Base-by-base conservation (phyloP, 352 stramenopile genomes). In the Phytophthora macrochlamydospora region DNA sequence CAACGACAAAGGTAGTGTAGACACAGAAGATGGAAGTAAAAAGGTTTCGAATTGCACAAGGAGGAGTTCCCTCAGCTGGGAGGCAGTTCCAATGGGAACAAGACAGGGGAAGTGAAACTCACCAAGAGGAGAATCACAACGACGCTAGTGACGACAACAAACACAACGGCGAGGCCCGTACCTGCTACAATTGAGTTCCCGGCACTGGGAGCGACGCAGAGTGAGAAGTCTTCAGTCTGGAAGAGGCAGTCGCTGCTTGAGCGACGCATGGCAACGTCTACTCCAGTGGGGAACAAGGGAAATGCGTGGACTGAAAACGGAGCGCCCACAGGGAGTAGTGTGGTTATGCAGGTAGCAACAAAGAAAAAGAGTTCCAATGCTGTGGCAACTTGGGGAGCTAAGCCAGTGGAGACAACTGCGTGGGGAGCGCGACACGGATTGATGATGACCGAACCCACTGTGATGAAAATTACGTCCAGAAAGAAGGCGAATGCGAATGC, bases 191-290 rank as follows among this genome's bases (percentile, higher is more conserved):
- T 77, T 7, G 51, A 67, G 1, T 85, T 82, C 42, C 73, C 71
- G n/a, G 46, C 65, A 7, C 57, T 79, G 7, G 35, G 60, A 30
- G 32, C 50, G 2, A 54, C 59, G 0, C 56, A 71, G 29, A 67
- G 40, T 24, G 60, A 46, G n/a, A 35, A 32, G 8, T 53, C 56
- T 4, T 65, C 71, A 6, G 63, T 55, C 9, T 90, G 76, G 77
- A 45, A 67, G 31, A 88, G 83, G 38, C 67, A 56, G 1, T 76
- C 72, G n/a, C 63, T 87, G 13, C 40, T 90, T 4, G 81, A 90
- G 65, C 69, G 69, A 42, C 67, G 81, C 13, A 81, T 87, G 71
- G 64, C 49, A 11, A 43, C 51, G 30, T 14, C 40, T 9, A 3
- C 33, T 11, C 7, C 49, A 30, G 28, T 8, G 30, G 51, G 28